Evolutionary conservation across 2,329 filamentous ascomycete genomes (phyloP).

Genomic region (Arachnopeziza araneosa): DNA sequence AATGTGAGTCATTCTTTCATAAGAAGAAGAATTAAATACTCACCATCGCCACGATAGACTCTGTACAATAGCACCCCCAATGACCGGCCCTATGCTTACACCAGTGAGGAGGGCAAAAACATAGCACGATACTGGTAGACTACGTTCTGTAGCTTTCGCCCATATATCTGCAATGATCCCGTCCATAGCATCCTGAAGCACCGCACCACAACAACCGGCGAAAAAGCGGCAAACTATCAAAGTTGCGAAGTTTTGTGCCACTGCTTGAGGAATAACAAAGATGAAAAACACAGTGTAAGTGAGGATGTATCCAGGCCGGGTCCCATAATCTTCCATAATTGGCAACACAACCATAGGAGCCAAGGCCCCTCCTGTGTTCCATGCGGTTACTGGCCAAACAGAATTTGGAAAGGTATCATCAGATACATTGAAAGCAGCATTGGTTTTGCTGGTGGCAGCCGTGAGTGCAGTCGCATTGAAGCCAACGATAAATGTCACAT

Average conservation of each 20-base stretch:
- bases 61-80: slow-evolving; percentile 59
- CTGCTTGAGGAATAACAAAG: slow-evolving; percentile 55
- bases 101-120: slow-evolving; percentile 58
- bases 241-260: slow-evolving; percentile 48
- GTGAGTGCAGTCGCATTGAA: not conserved
- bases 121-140: slow-evolving; percentile 46
- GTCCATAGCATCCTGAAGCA: slow-evolving; percentile 7
- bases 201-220: slow-evolving; percentile 51
- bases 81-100: slow-evolving; percentile 51
- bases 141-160: not conserved
- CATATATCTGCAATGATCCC: slow-evolving; percentile 18
- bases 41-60: slow-evolving; percentile 12
- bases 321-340: not conserved
- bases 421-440: not conserved
- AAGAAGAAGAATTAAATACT: not conserved
- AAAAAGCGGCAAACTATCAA: slow-evolving; percentile 62
- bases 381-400: not conserved
- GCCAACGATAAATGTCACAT: not conserved
- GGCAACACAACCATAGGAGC: not conserved
- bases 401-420: not conserved
- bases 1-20: not conserved
- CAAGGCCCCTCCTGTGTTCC: not conserved
- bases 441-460: not conserved
- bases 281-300: slow-evolving; percentile 45
- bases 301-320: not conserved